A percentile compares a stretch with the other conserved stretches of the same genome.
These are phyloP conservation scores for Aspergillus baeticus DNA, from an alignment of 495 filamentous ascomycete genomes.

Conservation along the genomic window DNA sequence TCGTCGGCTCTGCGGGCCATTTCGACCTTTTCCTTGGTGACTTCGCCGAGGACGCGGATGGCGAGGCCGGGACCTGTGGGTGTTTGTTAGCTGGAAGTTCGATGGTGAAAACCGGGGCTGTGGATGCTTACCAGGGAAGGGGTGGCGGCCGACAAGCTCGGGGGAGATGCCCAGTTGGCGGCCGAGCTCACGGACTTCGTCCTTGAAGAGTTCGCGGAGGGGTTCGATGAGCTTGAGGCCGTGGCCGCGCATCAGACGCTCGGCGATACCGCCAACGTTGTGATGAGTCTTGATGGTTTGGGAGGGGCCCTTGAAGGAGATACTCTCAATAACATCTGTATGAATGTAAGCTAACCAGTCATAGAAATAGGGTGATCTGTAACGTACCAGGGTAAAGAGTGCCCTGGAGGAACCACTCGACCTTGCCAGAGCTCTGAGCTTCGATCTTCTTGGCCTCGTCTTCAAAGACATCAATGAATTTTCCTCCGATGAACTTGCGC, in stretches of 20 bases:
- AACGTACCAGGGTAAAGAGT: conserved; percentile 65
- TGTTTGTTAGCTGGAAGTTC: conserved; percentile 13
- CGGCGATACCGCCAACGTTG: conserved; percentile 74
- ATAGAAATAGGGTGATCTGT: conserved; percentile 5
- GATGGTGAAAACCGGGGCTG: background rate
- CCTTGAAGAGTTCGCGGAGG: conserved; percentile 77
- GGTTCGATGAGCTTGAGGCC: conserved; percentile 75
- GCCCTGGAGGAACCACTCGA: conserved; percentile 84
- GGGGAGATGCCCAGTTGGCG: conserved; percentile 72
- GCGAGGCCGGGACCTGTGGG: conserved; percentile 71
- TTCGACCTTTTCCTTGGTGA: conserved; percentile 73
- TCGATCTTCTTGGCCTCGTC: conserved; percentile 75
- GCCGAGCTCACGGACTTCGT: conserved; percentile 76
- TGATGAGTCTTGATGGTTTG: conserved; percentile 84
- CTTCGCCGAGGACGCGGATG: conserved; percentile 86
- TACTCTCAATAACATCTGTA: conserved; percentile 74
- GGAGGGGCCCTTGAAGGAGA: conserved; percentile 78
- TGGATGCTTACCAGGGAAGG: conserved; percentile 57
- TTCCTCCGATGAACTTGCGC: conserved; percentile 86
- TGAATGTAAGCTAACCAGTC: conserved; percentile 25
- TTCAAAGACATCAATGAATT: conserved; percentile 88
- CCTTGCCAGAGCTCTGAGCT: conserved; percentile 57
- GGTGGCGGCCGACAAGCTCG: conserved; percentile 80
- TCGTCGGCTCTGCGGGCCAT: conserved; percentile 83
- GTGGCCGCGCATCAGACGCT: conserved; percentile 54